Percentiles rank a stretch among this genome's conserved stretches.
phyloP scores from a whole-genome alignment of 768 basidiomycete genomes.

The Lyophyllum shimeji region DNA sequence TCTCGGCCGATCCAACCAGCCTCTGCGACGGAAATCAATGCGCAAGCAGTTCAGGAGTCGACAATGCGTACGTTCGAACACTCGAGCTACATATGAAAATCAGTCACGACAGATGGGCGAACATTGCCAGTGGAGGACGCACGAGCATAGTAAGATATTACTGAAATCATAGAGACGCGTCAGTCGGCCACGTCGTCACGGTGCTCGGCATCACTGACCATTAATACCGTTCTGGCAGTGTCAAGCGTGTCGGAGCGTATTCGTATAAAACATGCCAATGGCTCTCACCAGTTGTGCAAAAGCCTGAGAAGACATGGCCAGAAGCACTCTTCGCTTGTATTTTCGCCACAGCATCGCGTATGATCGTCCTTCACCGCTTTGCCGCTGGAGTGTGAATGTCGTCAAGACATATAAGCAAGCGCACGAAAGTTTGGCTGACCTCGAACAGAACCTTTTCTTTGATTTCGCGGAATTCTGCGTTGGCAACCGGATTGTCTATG shows the following conservation, averaged over 20 bases:
- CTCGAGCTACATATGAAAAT: constrained; percentile 53
- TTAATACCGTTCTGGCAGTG: constrained; percentile 98
- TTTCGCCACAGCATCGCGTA: constrained; percentile 83
- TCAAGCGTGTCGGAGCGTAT: not conserved
- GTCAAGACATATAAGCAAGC: not conserved
- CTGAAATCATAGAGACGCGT: constrained; percentile 32
- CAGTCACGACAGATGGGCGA: not conserved
- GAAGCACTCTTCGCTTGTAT: constrained; percentile 83
- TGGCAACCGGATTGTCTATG: constrained; percentile 60
- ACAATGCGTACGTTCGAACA: constrained; percentile 74
- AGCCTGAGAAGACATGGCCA: constrained; percentile 91
- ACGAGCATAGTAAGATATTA: constrained; percentile 95
- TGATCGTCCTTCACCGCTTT: constrained; percentile 71
- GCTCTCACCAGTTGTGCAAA: constrained; percentile 21
- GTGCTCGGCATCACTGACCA: constrained; percentile 44
- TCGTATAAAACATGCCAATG: not conserved
- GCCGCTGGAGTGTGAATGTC: constrained; percentile 46
- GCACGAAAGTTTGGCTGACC: constrained; percentile 33
- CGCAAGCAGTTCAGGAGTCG: not conserved
- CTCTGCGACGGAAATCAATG: constrained; percentile 44
- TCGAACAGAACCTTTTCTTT: constrained; percentile 76
- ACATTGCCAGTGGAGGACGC: constrained; percentile 29
- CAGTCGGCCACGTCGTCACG: not conserved
- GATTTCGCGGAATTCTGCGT: constrained; percentile 85
- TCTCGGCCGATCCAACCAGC: constrained; percentile 95